These are phyloP conservation scores for Raffaelea deltoideospora DNA, from an alignment of 2,329 filamentous ascomycete species.

Conservation along the genomic window DNA sequence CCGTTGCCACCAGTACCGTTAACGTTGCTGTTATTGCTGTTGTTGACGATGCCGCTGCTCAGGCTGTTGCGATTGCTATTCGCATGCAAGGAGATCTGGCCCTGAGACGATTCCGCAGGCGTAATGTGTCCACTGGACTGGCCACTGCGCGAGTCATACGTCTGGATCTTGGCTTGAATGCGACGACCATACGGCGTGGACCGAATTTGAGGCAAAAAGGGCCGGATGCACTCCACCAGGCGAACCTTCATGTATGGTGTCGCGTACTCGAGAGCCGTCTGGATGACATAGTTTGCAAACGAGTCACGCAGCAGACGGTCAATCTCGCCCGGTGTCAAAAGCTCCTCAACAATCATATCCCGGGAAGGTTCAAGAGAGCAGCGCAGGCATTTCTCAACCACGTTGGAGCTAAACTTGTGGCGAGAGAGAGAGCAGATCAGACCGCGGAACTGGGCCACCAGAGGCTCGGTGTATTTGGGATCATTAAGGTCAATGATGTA, in stretches of 20 bases:
- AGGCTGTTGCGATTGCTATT: constrained; percentile 25
- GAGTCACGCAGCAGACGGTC: constrained; percentile 82
- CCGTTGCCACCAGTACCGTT: too few relatives aligned
- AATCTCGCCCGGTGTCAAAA: constrained; percentile 59
- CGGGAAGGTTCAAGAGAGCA: constrained; percentile 63
- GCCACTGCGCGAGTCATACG: constrained; percentile 33
- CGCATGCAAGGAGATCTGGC: constrained; percentile 35
- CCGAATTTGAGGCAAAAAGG: constrained; percentile 70
- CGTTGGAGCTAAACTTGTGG: constrained; percentile 98
- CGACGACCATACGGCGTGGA: constrained; percentile 89
- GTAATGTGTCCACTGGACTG: constrained; percentile 31
- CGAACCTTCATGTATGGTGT: constrained; percentile 57
- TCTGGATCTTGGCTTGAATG: constrained; percentile 74
- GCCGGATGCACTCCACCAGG: constrained; percentile 73
- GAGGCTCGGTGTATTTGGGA: constrained; percentile 70
- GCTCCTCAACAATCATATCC: constrained; percentile 72
- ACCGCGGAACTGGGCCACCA: constrained; percentile 67
- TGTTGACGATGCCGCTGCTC: too few relatives aligned
- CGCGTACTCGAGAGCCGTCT: constrained; percentile 82
- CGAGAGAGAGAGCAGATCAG: constrained; percentile 61
- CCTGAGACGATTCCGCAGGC: constrained; percentile 35
- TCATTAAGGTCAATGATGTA: constrained; percentile 96
- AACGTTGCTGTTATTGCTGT: too few relatives aligned
- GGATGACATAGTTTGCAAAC: constrained; percentile 95
- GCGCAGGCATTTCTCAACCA: constrained; percentile 91